Percentiles rank a stretch among this genome's conserved stretches.
phyloP scores from a whole-genome alignment of 306 rosid species.

The Senna siamea region DNA sequence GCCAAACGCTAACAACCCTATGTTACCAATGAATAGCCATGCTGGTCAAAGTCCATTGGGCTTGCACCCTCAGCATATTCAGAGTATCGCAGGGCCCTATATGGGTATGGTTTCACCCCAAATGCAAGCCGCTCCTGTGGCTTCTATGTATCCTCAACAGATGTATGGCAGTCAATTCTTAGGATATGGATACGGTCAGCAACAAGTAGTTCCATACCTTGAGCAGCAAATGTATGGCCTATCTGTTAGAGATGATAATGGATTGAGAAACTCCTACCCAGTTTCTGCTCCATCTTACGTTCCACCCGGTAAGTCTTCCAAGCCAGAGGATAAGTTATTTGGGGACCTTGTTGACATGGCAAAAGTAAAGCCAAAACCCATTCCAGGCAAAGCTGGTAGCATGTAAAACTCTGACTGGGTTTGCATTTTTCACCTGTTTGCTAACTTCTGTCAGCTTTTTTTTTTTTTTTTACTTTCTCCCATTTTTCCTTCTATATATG shows the following conservation, averaged over 20 bases:
- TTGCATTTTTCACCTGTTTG: constrained; percentile 40
- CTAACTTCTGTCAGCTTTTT: constrained; percentile 35
- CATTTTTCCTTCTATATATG: constrained; percentile 14
- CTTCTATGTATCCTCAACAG: constrained; percentile 70
- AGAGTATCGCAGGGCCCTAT: constrained; percentile 55
- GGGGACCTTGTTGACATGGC: constrained; percentile 97
- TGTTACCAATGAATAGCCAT: constrained; percentile 62
- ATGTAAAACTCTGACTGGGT: constrained; percentile 50
- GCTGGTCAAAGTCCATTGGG: constrained; percentile 66
- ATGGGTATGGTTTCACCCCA: constrained; percentile 67
- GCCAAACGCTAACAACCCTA: constrained; percentile 59
- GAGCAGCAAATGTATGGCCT: constrained; percentile 85
- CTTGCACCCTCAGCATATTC: constrained; percentile 54
- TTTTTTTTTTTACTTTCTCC: background rate
- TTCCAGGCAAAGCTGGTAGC: constrained; percentile 70
- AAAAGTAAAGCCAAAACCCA: constrained; percentile 77
- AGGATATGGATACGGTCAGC: constrained; percentile 78
- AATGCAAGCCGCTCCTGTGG: constrained; percentile 54
- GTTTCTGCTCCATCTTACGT: constrained; percentile 59
- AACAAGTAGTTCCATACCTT: constrained; percentile 64
- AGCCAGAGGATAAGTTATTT: constrained; percentile 90
- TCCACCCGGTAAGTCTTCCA: constrained; percentile 74
- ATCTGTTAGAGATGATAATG: constrained; percentile 64
- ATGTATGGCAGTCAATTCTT: constrained; percentile 73
- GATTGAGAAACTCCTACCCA: constrained; percentile 66